Base-by-base conservation (phyloP, 2,329 filamentous ascomycete genomes). In the Claviceps humidiphila region DNA sequence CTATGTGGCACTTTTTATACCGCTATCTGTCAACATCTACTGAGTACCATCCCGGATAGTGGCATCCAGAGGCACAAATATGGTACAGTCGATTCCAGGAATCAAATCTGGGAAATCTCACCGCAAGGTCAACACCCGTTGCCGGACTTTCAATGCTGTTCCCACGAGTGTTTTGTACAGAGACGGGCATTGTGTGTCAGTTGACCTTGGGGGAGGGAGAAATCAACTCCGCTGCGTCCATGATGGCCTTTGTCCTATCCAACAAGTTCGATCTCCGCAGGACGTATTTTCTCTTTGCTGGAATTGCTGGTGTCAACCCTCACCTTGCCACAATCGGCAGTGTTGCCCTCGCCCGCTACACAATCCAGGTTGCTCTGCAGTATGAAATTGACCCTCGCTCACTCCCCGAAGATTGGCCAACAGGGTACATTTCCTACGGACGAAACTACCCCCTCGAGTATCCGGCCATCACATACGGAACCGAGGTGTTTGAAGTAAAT, bases 281-380 rank as follows among this genome's bases (percentile, higher is more conserved):
- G 47, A 84, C 85, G 1, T 89, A 89, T 68, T 87, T 88, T 66
- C 66, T 89, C 53, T 65, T 87, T 34, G 80, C 76, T 1, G 86
- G 85, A 2, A 89, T 90, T 56, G 85, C 81, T 1, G 85, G 86
- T n/a, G 74, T 87, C 44, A 88, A 80, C 63, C 86, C 85, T 0
- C 77, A 82, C 55, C 67, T 79, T 26, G 80, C 75, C 22, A 87
- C 85, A 0, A 72, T 85, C 4, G 80, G 77, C 45, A 76, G 77
- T 42, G 84, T 87, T 0, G 82, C 82, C 1, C 78, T 90, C 51
- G 77, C 81, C 40, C 76, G 78, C 22, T 90, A 81, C 61, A 78
- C 84, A 0, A 75, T 89, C 5, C 86, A 89, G 62, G 84, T 88
- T 2, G 84, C 81, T 0, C 70, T 89, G 51, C 85, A 89, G 64